Evolutionary conservation across 176 grass and related monocot genomes (phyloP).

Genomic region (Avena insularis): DNA sequence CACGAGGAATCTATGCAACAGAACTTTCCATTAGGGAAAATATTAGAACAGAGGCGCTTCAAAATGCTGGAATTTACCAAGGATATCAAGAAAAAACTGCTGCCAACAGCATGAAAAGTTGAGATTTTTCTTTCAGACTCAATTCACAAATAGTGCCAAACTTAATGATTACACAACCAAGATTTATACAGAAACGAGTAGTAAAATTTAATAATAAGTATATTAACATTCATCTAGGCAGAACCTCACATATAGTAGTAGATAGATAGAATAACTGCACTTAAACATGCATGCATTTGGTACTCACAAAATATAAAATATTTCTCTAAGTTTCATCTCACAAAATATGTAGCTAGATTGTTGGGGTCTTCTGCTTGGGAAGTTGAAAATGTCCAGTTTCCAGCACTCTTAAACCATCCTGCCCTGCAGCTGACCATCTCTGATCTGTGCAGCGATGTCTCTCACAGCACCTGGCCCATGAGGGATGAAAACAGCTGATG

Average conservation of each 20-base stretch:
- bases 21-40: background rate
- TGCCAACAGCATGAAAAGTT: too few relatives aligned
- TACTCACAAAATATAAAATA: slow-evolving; percentile 30
- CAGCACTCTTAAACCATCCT: slow-evolving; percentile 27
- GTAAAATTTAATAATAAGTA: background rate
- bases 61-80: background rate
- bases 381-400: background rate
- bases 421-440: slow-evolving; percentile 77
- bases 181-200: slow-evolving; percentile 13
- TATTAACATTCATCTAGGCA: slow-evolving; percentile 21
- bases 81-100: too few relatives aligned
- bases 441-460: slow-evolving; percentile 72
- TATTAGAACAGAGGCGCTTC: background rate
- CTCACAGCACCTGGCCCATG: slow-evolving; percentile 78
- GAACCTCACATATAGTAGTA: slow-evolving; percentile 13
- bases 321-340: slow-evolving; percentile 22
- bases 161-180: background rate
- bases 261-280: slow-evolving; percentile 21
- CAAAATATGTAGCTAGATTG: background rate
- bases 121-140: background rate
- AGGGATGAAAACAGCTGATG: slow-evolving; percentile 77
- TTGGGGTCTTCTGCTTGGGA: background rate
- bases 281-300: background rate
- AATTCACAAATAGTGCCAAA: slow-evolving; percentile 8
- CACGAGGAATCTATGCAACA: background rate